phyloP scores from a whole-genome alignment of 176 grass and related monocot species.

The Neostapfia colusana region DNA sequence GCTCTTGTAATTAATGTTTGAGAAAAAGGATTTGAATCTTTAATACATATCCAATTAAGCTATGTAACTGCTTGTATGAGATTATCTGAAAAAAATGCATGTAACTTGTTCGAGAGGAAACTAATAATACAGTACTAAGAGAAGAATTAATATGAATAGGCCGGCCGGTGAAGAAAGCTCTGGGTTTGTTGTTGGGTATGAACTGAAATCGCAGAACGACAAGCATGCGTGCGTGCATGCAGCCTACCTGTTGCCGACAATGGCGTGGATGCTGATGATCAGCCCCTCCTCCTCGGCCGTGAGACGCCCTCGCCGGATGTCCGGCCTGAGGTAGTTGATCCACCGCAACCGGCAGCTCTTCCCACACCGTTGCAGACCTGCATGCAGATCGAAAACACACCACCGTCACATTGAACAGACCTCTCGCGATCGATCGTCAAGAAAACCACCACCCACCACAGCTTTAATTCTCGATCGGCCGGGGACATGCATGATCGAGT shows the following conservation, averaged over 20 bases:
- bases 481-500: too few species aligned
- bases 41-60: too few species aligned
- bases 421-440: too few species aligned
- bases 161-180: background rate
- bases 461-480: too few species aligned
- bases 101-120: background rate
- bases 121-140: background rate
- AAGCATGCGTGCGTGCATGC: too few species aligned
- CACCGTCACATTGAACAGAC: conserved; percentile 33
- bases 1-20: background rate
- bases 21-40: too few species aligned
- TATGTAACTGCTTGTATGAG: too few species aligned
- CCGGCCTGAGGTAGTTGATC: conserved; percentile 97
- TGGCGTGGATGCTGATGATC: conserved; percentile 93
- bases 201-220: background rate
- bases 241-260: conserved; percentile 90
- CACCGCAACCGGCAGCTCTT: conserved; percentile 96
- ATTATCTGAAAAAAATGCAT: too few species aligned
- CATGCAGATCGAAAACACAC: too few species aligned
- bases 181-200: conserved; percentile 7
- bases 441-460: background rate
- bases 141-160: too few species aligned
- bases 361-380: conserved; percentile 87
- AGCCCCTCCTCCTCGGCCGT: conserved; percentile 93
- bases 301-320: conserved; percentile 89